Evolutionary conservation across 192 early-diverging fungal genomes (phyloP), one percentile per base, ranked within the genome.

Genomic region (Linderina pennispora): DNA sequence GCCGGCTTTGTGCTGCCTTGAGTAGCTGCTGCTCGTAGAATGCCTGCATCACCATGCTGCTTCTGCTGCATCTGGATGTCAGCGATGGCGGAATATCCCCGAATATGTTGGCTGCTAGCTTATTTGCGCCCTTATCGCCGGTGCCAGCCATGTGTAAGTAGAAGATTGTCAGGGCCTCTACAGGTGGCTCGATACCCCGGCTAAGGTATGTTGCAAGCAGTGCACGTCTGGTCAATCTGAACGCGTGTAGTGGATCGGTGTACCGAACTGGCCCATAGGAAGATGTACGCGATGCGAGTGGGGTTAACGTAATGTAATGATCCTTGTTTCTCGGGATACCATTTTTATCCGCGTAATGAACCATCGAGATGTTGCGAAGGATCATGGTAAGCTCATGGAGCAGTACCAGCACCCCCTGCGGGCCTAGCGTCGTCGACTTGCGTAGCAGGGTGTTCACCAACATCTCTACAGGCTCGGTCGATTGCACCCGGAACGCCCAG

Each of bases 11-110:
- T 1, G 9, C 23, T 3, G 31, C 35, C 10, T 18, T 26, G 6
- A 22, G 20, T 18, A 68, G 13, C 36, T 56, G 44, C 26, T 43
- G 36, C 32, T 68, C 65, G 22, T 68, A 68, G 37, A 43, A 68
- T 17, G 43, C 42, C 40, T 51, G 57, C 0, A 34, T 24, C 0
- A 25, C 40, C 17, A 40, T 25, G 0, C 21, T 41, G 20, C 40
- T 20, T 40, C 21, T 1, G 23, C 23, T 6, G 16, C 13, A 0
- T 15, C 14, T 4, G 4, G 20, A 31, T 5, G 57, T 26, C 23
- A 47, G 10, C 11, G 33, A 32, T 14, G 55, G 65, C 24, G 23
- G 35, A 8, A 48, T 31, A 11, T 47, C 21, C 4, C 48, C 54
- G 38, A 64, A 21, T 15, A 57, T 52, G 32, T 28, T 16, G 14